Base-by-base conservation (phyloP, 768 basidiomycete genomes). In the Kwoniella europaea region DNA sequence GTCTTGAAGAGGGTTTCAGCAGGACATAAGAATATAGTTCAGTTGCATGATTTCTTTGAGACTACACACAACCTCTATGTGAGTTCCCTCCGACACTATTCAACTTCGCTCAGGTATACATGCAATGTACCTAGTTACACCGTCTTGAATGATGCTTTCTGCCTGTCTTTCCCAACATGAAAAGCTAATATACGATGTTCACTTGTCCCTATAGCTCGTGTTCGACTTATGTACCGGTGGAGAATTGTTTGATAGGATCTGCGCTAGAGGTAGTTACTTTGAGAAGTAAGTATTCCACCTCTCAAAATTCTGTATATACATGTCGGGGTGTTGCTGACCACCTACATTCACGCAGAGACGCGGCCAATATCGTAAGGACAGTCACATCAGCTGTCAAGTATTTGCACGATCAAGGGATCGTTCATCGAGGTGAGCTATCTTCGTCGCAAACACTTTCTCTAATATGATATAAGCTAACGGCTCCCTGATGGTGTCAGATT, bases 221-320 rank as follows among this genome's bases (percentile, higher is more conserved):
- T 97, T 97, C 84, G 96, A 98, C 84, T 89, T 98, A 10, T 98
- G 96, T 86, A 94, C 92, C 2, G 94, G 95, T 63, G 95, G 96
- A 55, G 96, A 99, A 84, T 89, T 99, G n/a, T 98, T 99, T 79
- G 96, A 99, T 84, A 89, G 96, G 61, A 98, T 99, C 86, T 98
- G 96, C 80, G 93, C 94, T 41, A 93, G 94, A 84, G 94, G 94
- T 63, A 93, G 93, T 82, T 98, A 97, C 84, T 94, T 93, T 80
- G 96, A 99, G 85, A 90, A 89, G 92, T 93, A 74, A 77, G 90
- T 85, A 58, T 27, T 27, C 20, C 44, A 42, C 22, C 7, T 35
- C 44, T 9, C 18, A 46, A 7, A 35, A 59, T 5, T 29, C 46
- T 50, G 12, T 15, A 16, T 10, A 50, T 16, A 15, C 3, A 13